Evolutionary conservation across 768 basidiomycete species (phyloP), one percentile per base, ranked within the genome.

Genomic region (Lactarius vividus): DNA sequence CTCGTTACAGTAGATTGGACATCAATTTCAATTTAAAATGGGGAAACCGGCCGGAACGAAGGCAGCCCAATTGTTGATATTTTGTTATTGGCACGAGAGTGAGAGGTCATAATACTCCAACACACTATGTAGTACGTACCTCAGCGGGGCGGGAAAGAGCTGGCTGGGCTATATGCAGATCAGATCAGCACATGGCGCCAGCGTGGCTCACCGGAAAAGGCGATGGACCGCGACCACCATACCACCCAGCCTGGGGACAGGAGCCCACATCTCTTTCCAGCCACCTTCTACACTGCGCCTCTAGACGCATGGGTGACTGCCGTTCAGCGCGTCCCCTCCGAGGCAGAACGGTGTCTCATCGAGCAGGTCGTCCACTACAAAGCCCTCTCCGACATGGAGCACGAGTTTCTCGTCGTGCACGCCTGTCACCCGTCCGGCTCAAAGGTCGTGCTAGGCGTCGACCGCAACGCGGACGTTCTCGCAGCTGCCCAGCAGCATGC

Each of bases 301-400:
- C 68, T 70, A 20, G 64, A 63, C 4, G 29, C 37, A n/a, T 70
- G 70, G 70, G 64, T 62, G 9, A 31, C 64, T 7, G 28, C 59
- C 15, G 59, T 70, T 20, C 70, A 63, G 20, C 35, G 57, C 16
- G n/a, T n/a, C 16, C 54, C 57, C 29, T 54, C 16, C 7, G 57
- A 62, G 11, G 60, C 67, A 10, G 42, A 29, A n/a, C 29, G 35
- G 42, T 70, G 63, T 52, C 29, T 52, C 35, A 31, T 70, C 35
- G 61, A 70, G 15, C 54, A 55, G 28, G 61, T 69, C 64, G 68
- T 66, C 15, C 70, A 70, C 52, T 62, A 66, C 61, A 70, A 70
- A 44, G 62, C 64, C 18, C 42, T 57, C 40, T 46, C 54, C 13
- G 64, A 63, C 42, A 70, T 70, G 70, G 70, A 70, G 26, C 70